These are phyloP conservation scores for Takashimella koratensis DNA, from an alignment of 1,284 basidiomycete species.

Conservation along the genomic window DNA sequence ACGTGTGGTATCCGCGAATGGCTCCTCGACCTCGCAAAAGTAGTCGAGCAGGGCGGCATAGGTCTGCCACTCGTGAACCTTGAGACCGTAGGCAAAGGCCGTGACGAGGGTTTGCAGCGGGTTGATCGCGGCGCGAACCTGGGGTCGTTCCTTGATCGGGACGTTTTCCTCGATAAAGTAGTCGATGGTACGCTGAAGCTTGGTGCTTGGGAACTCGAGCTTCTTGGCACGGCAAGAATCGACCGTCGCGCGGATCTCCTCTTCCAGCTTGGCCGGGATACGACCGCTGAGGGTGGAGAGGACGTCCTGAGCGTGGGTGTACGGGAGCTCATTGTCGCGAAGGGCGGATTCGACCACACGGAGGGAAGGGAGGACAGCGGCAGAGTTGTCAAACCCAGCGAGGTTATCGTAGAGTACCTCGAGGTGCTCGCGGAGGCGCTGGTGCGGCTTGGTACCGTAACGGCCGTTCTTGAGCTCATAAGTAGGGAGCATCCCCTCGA, in stretches of 20 bases:
- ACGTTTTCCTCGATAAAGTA: slow-evolving; percentile 79
- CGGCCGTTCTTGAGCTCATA: slow-evolving; percentile 79
- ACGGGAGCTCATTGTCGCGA: slow-evolving; percentile 81
- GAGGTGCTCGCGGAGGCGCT: slow-evolving; percentile 73
- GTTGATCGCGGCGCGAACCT: slow-evolving; percentile 69
- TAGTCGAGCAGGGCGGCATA: slow-evolving; percentile 48
- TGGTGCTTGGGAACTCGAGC: slow-evolving; percentile 78
- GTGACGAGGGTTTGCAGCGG: slow-evolving; percentile 75
- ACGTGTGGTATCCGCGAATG: slow-evolving; percentile 74
- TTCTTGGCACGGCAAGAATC: slow-evolving; percentile 68
- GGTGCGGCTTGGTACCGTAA: slow-evolving; percentile 86
- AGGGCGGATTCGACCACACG: slow-evolving; percentile 43
- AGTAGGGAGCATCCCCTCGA: slow-evolving; percentile 84
- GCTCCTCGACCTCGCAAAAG: slow-evolving; percentile 69
- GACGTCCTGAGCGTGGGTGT: slow-evolving; percentile 77
- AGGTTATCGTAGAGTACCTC: slow-evolving; percentile 86
- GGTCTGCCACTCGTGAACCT: slow-evolving; percentile 71
- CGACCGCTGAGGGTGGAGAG: slow-evolving; percentile 88
- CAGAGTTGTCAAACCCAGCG: slow-evolving; percentile 89
- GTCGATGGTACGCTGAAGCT: slow-evolving; percentile 58
- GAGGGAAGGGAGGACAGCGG: slow-evolving; percentile 40
- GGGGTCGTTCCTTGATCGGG: slow-evolving; percentile 69
- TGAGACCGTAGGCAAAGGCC: slow-evolving; percentile 76
- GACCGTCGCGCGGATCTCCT: slow-evolving; percentile 72
- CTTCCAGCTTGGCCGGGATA: slow-evolving; percentile 88